These are phyloP conservation scores for Nakataea oryzae DNA, from an alignment of 2,329 filamentous ascomycete species.

Conservation along the genomic window DNA sequence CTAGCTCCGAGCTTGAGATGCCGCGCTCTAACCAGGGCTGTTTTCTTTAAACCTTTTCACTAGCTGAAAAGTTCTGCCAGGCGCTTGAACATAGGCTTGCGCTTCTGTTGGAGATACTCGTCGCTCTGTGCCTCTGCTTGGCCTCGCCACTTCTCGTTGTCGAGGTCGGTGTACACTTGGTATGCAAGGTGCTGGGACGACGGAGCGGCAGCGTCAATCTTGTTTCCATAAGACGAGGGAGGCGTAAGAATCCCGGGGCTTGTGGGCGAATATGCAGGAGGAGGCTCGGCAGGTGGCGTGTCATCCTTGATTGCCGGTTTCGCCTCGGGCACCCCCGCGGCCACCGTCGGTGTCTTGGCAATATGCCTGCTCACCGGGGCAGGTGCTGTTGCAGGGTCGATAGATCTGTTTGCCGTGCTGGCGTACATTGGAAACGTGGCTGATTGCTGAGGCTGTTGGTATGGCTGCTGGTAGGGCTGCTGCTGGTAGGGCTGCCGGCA, in stretches of 20 bases:
- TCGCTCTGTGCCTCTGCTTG: background rate
- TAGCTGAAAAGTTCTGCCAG: background rate
- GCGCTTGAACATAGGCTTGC: background rate
- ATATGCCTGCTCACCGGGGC: too few relatives aligned
- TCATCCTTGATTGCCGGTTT: background rate
- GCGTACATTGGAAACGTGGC: background rate
- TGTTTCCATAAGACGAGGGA: background rate
- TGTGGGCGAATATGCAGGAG: background rate
- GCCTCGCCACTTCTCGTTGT: background rate
- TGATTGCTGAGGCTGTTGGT: background rate
- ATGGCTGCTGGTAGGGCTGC: too few relatives aligned
- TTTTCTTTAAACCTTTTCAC: background rate
- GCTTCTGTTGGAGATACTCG: background rate
- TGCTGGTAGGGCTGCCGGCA: too few relatives aligned
- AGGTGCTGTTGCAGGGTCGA: background rate
- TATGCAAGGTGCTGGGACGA: too few relatives aligned
- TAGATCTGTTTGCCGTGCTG: background rate
- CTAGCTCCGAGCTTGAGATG: background rate
- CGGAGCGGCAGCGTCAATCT: too few relatives aligned
- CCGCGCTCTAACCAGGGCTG: background rate
- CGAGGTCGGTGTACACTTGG: background rate
- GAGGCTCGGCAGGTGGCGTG: background rate
- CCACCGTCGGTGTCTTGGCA: too few relatives aligned
- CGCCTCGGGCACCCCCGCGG: too few relatives aligned
- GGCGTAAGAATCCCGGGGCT: background rate